phyloP scores from a whole-genome alignment of 1,284 basidiomycete genomes.

The Apiotrichum porosum region DNA sequence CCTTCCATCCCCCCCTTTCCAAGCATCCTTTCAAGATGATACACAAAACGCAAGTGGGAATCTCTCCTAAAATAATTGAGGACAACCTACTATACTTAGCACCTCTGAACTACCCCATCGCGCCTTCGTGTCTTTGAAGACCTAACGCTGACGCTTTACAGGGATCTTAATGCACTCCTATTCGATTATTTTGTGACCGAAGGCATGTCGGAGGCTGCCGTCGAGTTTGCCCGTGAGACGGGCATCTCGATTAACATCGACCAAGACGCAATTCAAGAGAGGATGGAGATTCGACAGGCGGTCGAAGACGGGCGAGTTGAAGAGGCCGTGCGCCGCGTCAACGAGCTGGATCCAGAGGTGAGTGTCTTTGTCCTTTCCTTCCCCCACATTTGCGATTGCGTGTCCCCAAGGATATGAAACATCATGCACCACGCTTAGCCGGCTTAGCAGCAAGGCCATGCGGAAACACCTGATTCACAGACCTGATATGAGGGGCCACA shows the following conservation, averaged over 20 bases:
- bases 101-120: conserved; percentile 47
- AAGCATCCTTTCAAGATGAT: conserved; percentile 49
- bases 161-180: conserved; percentile 91
- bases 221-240: conserved; percentile 87
- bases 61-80: conserved; percentile 57
- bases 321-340: conserved; percentile 86
- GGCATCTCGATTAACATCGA: conserved; percentile 65
- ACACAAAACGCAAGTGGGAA: conserved; percentile 55
- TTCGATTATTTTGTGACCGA: conserved; percentile 98
- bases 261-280: conserved; percentile 83
- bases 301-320: conserved; percentile 91
- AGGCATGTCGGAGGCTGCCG: conserved; percentile 92
- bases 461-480: conserved; percentile 49
- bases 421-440: conserved; percentile 99
- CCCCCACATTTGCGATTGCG: neutral
- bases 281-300: conserved; percentile 90
- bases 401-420: conserved; percentile 66
- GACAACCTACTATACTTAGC: conserved; percentile 49
- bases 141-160: conserved; percentile 34
- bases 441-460: conserved; percentile 48
- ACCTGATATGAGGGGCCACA: conserved; percentile 50
- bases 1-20: conserved; percentile 7
- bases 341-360: conserved; percentile 96
- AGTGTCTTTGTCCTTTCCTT: conserved; percentile 44
- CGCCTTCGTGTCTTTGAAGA: neutral